Evolutionary conservation across 2,329 filamentous ascomycete species (phyloP), one percentile per base, ranked within the genome.

Genomic region (Bipolaris bicolor): DNA sequence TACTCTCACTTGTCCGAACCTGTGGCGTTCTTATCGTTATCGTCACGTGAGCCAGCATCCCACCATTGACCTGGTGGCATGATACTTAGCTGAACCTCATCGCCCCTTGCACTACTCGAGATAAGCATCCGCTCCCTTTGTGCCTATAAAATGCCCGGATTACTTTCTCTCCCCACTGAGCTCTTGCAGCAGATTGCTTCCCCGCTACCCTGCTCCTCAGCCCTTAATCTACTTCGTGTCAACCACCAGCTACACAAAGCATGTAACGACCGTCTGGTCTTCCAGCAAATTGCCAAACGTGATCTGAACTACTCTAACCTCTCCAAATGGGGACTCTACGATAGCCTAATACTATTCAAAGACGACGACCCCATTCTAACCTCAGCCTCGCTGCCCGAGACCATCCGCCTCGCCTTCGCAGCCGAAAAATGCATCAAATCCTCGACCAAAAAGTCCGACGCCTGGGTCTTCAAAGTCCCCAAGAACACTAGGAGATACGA

Each of bases 181-280:
- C 57, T 70, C 10, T 58, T 69, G 7, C 65, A 66, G 39, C 57
- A 63, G 9, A 61, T 69, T 11, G 65, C 66, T 24, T 31, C 60
- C 45, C 63, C 57, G 20, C 34, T 65, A 5, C 55, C 57, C n/a
- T 67, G 63, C 55, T 67, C 63, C 10, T 54, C 53, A 16, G 49
- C 58, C 9, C 56, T 70, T 40, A 55, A 34, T 3, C 33, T 70
- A 24, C 52, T 54, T 9, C 53, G 47, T 31, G 52, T 58, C 22
- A 65, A 63, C 43, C 63, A 33, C 33, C 47, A 61, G 46, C 24
- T 70, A 16, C 41, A 57, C 29, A 20, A 47, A 5, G 59, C 57
- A 9, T 68, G 66, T 46, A 55, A 65, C 37, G 58, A 66, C 34
- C 62, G 52, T n/a, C 29, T 62, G 1, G 49, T 70, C 13, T 64